Evolutionary conservation across 257 asterid genomes (phyloP).

Genomic region (Forsythia viridissima): DNA sequence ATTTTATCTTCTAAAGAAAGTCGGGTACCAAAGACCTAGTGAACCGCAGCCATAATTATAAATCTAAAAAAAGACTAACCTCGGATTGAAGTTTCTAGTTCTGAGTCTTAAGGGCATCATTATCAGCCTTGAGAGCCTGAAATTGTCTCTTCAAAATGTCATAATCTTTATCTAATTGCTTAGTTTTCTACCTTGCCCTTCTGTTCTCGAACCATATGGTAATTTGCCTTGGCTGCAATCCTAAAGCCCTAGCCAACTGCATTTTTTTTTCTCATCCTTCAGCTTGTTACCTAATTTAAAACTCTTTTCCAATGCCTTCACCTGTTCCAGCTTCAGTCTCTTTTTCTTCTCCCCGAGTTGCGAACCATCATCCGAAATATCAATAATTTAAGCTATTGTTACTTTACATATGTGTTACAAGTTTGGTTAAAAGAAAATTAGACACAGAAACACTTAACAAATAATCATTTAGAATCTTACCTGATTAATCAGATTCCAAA

Average conservation of each 20-base stretch:
- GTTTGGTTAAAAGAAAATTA: no score
- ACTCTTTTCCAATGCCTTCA: conserved; percentile 81
- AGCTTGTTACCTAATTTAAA: conserved; percentile 73
- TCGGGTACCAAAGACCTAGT: no score
- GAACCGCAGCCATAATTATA: neutral
- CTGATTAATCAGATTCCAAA: no score
- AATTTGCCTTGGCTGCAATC: conserved; percentile 76
- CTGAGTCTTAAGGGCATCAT: conserved; percentile 67
- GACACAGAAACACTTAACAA: no score
- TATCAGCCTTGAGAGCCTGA: conserved; percentile 70
- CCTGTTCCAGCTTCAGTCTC: conserved; percentile 79
- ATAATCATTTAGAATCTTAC: no score
- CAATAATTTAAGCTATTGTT: conserved; percentile 3
- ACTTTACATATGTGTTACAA: no score
- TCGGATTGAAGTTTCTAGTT: conserved; percentile 72
- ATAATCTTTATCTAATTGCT: conserved; percentile 79
- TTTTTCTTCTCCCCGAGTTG: conserved; percentile 83
- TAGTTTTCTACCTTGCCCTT: conserved; percentile 85
- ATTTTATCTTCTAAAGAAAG: neutral
- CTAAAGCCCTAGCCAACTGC: conserved; percentile 76
- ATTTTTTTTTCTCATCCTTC: conserved; percentile 81
- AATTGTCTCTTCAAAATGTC: conserved; percentile 63
- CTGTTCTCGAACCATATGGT: conserved; percentile 93
- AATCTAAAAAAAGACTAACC: conserved; percentile 28
- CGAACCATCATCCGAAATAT: conserved; percentile 64